Percentiles rank a stretch among this genome's conserved stretches.
phyloP scores from a whole-genome alignment of 2,329 filamentous ascomycete species.

The Dryadomyces quercus-mongolicae region DNA sequence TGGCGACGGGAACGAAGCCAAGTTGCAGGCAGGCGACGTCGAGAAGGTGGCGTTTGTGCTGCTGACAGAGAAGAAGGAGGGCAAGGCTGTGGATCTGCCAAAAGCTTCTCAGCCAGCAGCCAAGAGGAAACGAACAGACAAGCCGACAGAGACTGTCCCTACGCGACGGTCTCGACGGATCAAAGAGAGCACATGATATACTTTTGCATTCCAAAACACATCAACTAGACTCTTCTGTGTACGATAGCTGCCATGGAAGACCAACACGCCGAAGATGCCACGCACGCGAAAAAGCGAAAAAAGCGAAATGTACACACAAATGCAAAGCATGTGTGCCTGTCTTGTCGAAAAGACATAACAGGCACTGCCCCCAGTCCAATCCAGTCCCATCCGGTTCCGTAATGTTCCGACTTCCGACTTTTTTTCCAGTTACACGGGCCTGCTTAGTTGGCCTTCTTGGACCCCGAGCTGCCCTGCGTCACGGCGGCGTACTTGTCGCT shows the following conservation, averaged over 20 bases:
- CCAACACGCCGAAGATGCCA: background rate
- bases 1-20: conserved; percentile 15
- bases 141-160: background rate
- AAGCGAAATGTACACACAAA: background rate
- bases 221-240: no score
- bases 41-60: conserved; percentile 63
- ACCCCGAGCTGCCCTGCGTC: conserved; percentile 36
- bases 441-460: conserved; percentile 48
- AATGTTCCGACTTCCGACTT: no score
- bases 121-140: background rate
- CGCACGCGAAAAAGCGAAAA: no score
- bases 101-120: no score
- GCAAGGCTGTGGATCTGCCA: background rate
- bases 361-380: no score
- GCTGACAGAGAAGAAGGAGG: conserved; percentile 27
- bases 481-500: conserved; percentile 67
- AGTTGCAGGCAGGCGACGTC: conserved; percentile 43
- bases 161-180: background rate
- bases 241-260: background rate
- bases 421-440: background rate
- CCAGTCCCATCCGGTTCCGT: no score
- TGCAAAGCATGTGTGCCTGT: background rate
- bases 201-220: no score
- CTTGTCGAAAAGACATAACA: background rate
- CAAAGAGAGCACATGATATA: background rate